Base-by-base conservation (phyloP, 2,329 filamentous ascomycete genomes). In the Colletotrichum graminicola region DNA sequence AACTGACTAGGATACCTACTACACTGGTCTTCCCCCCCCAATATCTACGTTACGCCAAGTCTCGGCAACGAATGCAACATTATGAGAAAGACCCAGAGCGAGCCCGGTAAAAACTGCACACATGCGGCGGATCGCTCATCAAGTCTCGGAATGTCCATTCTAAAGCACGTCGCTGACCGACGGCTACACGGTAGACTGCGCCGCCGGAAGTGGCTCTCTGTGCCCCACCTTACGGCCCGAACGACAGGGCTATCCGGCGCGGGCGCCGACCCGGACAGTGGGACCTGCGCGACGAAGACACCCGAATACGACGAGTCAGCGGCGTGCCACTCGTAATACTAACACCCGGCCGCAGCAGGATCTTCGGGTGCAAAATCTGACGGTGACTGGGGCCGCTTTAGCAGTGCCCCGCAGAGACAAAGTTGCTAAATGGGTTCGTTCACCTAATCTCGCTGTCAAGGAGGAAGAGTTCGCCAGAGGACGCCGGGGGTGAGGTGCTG, bases 171-270 rank as follows among this genome's bases (percentile, higher is more conserved):
- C 16, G 26, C 23, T 26, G 5, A 23, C 23, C 14, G 54, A 39
- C 21, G 21, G 12, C 23, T 1, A 39, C 6, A 36, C 21, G 52
- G 32, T 7, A 39, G 54, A 23, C 54, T 10, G 6, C 21, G 12
- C 32, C 6, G 5, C n/a, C 54, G 32, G 21, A 16, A 7, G 36
- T 10, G 11, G n/a, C 54, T 23, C 21, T 39, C 11, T 2, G 34
- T 39, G 54, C 32, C 34, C 34, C 34, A 56, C 54, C 54, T 56
- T 34, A 39, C n/a, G 54, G 32, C 54, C 52, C 21, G 29, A 29
- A 14, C 12, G 12, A 29, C n/a, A 2, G 11, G 45, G 29, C 29
- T 29, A 29, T 12, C 23, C 12, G n/a, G 47, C 47, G 21, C 52
- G 32, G 52, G 52, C 32, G 26, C 39, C 39, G 39, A 41, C 21